Base-by-base conservation (phyloP, 306 rosid species). In the Quillaja saponaria region DNA sequence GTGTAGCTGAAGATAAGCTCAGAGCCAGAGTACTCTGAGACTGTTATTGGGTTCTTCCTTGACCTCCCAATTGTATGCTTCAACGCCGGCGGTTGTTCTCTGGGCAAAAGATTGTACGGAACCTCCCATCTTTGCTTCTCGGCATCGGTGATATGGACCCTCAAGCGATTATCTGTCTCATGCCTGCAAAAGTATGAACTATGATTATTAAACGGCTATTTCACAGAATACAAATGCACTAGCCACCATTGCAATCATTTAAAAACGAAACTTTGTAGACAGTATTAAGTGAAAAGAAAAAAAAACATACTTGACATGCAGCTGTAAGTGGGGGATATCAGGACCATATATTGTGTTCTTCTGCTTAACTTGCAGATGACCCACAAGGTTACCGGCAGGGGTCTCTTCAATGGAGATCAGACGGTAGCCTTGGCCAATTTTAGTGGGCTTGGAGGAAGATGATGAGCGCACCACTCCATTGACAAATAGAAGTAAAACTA, bases 101-200 rank as follows among this genome's bases (percentile, higher is more conserved):
- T 74, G 3, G 95, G 96, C 6, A 92, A 18, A 10, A 92, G 89
- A 55, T 79, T 57, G 78, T 92, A 89, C 15, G 99, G 99, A 0
- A 92, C 95, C 61, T 92, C 99, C 99, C 99, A 92, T 50, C 96
- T 78, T 66, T 79, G 91, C 54, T 76, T 88, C 45, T 74, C 67
- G 0, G 94, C 92, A 53, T 89, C 99, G 13, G 96, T 82, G 34
- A 92, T 87, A 61, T 87, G 94, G 3, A 92, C 86, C 74, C 99
- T 85, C 72, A 89, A 75, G n/a, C 99, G 96, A 46, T 81, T 78
- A 2, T 81, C 80, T 0, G 87, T 66, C 61, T 92, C 96, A 34
- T 92, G 90, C 83, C 98, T 92, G 62, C 45, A 66, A 71, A 48
- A 58, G 16, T 42, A 66, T 34, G 8, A 57, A 16, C 7, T 40